Conservation (phyloP, 73 alveolate species). For the Paramecium caudatum region DNA sequence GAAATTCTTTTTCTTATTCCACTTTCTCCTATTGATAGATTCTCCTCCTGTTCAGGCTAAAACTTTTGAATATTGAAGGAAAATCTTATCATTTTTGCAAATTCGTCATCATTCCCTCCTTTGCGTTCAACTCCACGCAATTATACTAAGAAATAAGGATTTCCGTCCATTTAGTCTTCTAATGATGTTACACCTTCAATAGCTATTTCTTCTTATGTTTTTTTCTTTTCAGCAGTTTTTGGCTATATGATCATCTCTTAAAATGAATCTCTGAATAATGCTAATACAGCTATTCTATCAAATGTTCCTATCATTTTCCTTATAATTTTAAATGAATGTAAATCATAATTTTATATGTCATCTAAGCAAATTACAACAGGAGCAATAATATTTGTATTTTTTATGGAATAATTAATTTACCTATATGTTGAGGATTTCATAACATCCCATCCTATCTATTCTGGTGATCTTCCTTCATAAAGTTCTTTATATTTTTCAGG, state of each 20-base stretch:
- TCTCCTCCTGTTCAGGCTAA: neutral
- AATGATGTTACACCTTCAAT: conserved; percentile 30
- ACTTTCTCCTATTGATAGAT: neutral
- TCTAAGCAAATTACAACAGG: conserved; percentile 71
- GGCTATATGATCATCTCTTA: conserved; percentile 54
- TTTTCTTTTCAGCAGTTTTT: conserved; percentile 3
- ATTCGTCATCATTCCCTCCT: conserved; percentile 65
- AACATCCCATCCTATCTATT: conserved; percentile 60
- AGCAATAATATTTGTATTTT: conserved; percentile 53
- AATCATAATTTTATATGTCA: conserved; percentile 72
- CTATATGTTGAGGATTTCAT: neutral
- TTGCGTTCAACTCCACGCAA: conserved; percentile 62
- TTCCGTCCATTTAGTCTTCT: conserved; percentile 45
- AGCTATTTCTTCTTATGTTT: conserved; percentile 53
- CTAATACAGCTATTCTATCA: conserved; percentile 62
- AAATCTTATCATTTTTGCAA: conserved; percentile 50
- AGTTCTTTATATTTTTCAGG: conserved; percentile 23
- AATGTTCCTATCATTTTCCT: conserved; percentile 45
- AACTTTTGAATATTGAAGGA: conserved; percentile 41
- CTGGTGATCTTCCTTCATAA: conserved; percentile 58
- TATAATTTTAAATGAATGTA: conserved; percentile 31
- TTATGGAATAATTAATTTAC: conserved; percentile 39
- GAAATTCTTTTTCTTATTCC: conserved; percentile 26
- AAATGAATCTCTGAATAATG: conserved; percentile 63
- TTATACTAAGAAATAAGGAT: neutral